These are phyloP conservation scores for Rubus idaeus DNA, from an alignment of 306 rosid species.

Conservation along the genomic window DNA sequence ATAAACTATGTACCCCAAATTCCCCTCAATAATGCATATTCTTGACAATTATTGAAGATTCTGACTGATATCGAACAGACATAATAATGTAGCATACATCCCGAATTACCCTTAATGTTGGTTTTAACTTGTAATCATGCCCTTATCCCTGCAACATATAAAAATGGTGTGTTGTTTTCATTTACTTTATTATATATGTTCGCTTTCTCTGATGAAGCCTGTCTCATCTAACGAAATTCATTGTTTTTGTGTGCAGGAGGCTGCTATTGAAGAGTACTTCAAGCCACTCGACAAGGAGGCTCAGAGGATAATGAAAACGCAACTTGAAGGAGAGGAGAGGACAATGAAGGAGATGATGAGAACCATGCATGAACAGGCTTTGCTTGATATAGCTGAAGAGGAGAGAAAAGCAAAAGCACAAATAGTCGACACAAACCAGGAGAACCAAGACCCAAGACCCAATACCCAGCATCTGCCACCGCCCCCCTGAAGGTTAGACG, in stretches of 20 bases:
- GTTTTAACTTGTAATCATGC: conserved; percentile 2
- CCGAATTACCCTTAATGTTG: neutral
- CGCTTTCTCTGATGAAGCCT: neutral
- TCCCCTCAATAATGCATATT: neutral
- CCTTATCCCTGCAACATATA: conserved; percentile 12
- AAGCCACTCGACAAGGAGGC: conserved; percentile 86
- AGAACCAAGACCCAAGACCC: conserved; percentile 26
- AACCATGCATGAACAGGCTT: conserved; percentile 66
- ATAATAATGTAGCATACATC: neutral
- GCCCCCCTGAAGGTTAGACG: conserved; percentile 39
- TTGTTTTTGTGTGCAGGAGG: conserved; percentile 54
- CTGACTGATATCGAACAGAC: neutral
- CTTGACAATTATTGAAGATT: too few species aligned
- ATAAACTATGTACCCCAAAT: neutral
- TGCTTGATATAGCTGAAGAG: conserved; percentile 43
- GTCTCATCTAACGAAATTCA: neutral
- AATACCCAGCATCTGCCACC: conserved; percentile 34
- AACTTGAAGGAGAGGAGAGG: conserved; percentile 75
- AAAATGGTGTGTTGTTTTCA: neutral
- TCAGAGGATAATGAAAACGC: conserved; percentile 64
- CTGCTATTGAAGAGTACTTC: conserved; percentile 81
- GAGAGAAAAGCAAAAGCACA: conserved; percentile 31
- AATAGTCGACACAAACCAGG: conserved; percentile 24
- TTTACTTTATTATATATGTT: neutral
- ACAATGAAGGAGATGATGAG: conserved; percentile 60